Percentiles rank a stretch among this genome's conserved stretches.
phyloP scores from a whole-genome alignment of 116 monocot species.

The Dioscorea cayenensis region DNA sequence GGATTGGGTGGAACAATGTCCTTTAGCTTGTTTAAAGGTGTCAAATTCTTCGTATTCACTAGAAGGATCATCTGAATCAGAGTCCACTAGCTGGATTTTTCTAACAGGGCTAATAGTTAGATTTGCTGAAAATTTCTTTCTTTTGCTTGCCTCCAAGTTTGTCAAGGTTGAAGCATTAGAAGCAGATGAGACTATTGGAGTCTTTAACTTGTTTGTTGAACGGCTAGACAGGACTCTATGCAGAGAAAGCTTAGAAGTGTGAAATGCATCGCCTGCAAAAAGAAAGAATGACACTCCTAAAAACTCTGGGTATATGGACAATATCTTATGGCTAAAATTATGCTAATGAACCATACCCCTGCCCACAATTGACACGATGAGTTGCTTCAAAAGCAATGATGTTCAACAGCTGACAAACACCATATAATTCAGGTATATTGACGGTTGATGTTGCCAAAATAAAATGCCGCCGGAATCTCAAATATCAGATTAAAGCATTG shows the following conservation, averaged over 20 bases:
- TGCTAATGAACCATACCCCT: background rate
- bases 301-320: background rate
- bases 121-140: constrained; percentile 46
- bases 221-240: constrained; percentile 28
- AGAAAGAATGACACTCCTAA: background rate
- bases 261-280: constrained; percentile 35
- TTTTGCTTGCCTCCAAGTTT: constrained; percentile 37
- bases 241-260: constrained; percentile 54
- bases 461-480: no score
- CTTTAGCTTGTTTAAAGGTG: constrained; percentile 6
- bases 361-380: no score
- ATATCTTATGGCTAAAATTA: background rate
- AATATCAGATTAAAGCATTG: no score
- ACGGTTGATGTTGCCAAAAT: no score
- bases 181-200: constrained; percentile 17
- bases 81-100: constrained; percentile 69
- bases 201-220: constrained; percentile 34
- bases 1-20: background rate
- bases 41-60: constrained; percentile 13
- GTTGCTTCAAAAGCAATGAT: no score
- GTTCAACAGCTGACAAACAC: no score
- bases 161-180: constrained; percentile 24
- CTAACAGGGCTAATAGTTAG: constrained; percentile 66
- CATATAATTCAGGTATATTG: no score
- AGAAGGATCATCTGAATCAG: constrained; percentile 61